Percentiles rank a stretch among this genome's conserved stretches.
Conservation (phyloP, 768 basidiomycete species). For the Calocybe gangraenosa region DNA sequence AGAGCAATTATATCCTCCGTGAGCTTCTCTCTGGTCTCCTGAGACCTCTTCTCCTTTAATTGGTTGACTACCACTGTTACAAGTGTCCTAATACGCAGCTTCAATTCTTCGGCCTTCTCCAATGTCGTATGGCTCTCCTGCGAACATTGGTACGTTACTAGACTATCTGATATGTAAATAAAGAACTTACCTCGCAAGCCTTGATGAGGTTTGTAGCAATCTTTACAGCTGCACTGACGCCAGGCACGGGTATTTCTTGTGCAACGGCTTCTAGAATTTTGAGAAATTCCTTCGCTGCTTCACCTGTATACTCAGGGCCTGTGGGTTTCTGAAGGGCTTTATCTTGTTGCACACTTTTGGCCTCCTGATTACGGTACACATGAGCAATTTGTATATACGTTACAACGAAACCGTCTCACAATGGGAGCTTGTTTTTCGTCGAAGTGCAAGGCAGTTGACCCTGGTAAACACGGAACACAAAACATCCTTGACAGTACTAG, state of each 20-base stretch:
- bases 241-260: constrained; percentile 5
- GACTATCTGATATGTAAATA: background rate
- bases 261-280: constrained; percentile 6
- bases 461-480: no score
- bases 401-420: no score
- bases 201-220: constrained; percentile 2
- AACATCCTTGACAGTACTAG: no score
- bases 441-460: no score
- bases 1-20: constrained; percentile 1
- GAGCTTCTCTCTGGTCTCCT: background rate
- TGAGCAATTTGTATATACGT: no score
- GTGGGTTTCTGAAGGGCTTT: background rate
- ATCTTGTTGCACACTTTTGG: no score
- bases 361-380: no score
- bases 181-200: constrained; percentile 10
- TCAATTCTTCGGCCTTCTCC: constrained; percentile 9
- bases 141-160: background rate
- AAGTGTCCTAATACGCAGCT: constrained; percentile 7
- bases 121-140: constrained; percentile 6
- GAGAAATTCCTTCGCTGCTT: constrained; percentile 7
- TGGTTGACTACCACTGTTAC: constrained; percentile 5
- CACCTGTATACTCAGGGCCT: constrained; percentile 3
- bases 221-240: constrained; percentile 2
- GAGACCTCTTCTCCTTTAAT: constrained; percentile 6
- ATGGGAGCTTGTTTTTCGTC: no score